A percentile compares a stretch with the other conserved stretches of the same genome.
Conservation (phyloP, 1,284 basidiomycete genomes). For the Rhizopogon parksii region DNA sequence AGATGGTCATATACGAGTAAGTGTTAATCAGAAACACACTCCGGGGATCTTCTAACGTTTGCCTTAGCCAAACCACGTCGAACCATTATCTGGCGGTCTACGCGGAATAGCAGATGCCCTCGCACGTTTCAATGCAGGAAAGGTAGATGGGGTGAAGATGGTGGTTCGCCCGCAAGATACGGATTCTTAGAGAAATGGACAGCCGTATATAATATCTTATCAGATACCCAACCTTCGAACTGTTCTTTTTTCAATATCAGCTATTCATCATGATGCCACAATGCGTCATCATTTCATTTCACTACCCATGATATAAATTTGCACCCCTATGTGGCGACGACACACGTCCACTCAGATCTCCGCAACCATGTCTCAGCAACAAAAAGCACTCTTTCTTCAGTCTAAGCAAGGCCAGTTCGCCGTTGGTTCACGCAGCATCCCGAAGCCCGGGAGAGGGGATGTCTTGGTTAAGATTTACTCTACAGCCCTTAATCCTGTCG, state of each 20-base stretch:
- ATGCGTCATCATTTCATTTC: not conserved
- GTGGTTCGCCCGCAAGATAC: slow-evolving; percentile 28
- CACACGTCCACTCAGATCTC: not conserved
- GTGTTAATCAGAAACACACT: not conserved
- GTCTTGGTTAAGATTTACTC: slow-evolving; percentile 37
- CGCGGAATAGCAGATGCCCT: slow-evolving; percentile 24
- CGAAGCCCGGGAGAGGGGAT: slow-evolving; percentile 32
- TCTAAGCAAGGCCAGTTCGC: slow-evolving; percentile 3
- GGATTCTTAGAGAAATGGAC: not conserved
- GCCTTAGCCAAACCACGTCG: slow-evolving; percentile 24
- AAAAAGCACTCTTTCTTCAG: slow-evolving; percentile 14
- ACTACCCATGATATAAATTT: not conserved
- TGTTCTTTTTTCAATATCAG: not conserved
- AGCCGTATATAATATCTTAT: slow-evolving; percentile 1
- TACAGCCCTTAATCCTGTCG: slow-evolving; percentile 37
- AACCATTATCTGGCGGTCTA: slow-evolving; percentile 23
- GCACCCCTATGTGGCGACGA: not conserved
- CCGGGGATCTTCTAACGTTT: not conserved
- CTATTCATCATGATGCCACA: not conserved
- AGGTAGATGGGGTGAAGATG: slow-evolving; percentile 28
- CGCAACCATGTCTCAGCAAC: not conserved
- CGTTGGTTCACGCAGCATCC: slow-evolving; percentile 17
- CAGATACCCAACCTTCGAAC: not conserved
- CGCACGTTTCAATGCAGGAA: slow-evolving; percentile 27
- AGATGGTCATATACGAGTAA: slow-evolving; percentile 29